Evolutionary conservation across 1,139 yeast species (phyloP).

Genomic region (Saccharomycopsis hybrid): DNA sequence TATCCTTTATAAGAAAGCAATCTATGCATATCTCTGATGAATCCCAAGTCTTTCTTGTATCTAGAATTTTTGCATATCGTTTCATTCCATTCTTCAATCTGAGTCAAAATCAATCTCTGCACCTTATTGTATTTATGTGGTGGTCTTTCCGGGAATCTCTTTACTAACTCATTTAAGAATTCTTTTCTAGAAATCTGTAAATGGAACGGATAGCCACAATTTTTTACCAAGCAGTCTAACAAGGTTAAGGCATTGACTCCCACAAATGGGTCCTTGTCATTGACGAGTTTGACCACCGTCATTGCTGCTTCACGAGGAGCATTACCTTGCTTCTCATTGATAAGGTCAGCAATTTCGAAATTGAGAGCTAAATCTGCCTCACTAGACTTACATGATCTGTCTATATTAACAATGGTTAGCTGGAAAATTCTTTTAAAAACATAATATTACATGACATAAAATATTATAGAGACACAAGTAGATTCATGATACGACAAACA

Average conservation of each 20-base stretch:
- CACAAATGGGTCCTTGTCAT: slow-evolving; percentile 79
- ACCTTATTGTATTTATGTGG: slow-evolving; percentile 79
- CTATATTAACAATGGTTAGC: too few relatives aligned
- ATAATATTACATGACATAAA: too few relatives aligned
- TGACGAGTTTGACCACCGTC: slow-evolving; percentile 76
- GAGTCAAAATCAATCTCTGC: slow-evolving; percentile 79
- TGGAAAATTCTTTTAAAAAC: too few relatives aligned
- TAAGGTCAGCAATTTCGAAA: slow-evolving; percentile 86
- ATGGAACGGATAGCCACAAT: slow-evolving; percentile 97
- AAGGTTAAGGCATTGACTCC: slow-evolving; percentile 48
- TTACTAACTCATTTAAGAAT: slow-evolving; percentile 86
- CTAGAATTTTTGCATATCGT: slow-evolving; percentile 87
- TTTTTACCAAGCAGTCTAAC: slow-evolving; percentile 87
- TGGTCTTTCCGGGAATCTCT: slow-evolving; percentile 91
- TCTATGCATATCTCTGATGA: slow-evolving; percentile 93
- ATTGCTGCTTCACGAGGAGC: slow-evolving; percentile 91
- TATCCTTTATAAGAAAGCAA: slow-evolving; percentile 82
- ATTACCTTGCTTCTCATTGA: slow-evolving; percentile 87
- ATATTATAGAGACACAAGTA: too few relatives aligned
- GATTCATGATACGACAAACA: too few relatives aligned
- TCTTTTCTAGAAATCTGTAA: slow-evolving; percentile 92
- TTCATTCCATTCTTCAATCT: slow-evolving; percentile 96
- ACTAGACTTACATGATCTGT: slow-evolving; percentile 85
- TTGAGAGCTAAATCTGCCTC: slow-evolving; percentile 89
- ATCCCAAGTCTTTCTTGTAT: slow-evolving; percentile 86